Base-by-base conservation (phyloP, 371 early-diverging fungal species). In the Mortierella sp. region DNA sequence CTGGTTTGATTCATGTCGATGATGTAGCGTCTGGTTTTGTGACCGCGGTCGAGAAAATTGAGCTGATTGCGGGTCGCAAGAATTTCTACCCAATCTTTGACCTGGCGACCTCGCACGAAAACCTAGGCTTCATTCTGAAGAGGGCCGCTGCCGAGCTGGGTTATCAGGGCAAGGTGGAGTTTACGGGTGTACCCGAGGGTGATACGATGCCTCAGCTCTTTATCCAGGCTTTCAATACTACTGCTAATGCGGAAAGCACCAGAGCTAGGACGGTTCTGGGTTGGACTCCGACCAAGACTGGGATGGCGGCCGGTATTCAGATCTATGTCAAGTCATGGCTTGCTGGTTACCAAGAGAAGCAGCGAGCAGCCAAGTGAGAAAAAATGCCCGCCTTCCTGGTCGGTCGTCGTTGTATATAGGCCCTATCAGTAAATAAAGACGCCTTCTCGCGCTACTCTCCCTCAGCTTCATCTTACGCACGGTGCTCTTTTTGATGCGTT, bases 221-320 rank as follows among this genome's bases (percentile, higher is more conserved):
- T 32, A 43, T 50, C 44, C 50, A 55, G 34, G 68, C 68, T 9
- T 67, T 60, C 56, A 67, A 67, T 23, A 67, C 56, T 6, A 54
- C 26, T 3, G 12, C 50, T n/a, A 31, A 43, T n/a, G 14, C 21
- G 3, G 30, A n/a, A 14, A 50, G 44, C 27, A 60, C 68, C 8
- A 19, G 68, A 0, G 68, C 60, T 1, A 30, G 23, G 27, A 11
- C 50, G 21, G n/a, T 67, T 3, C 27, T 67, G 26, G 68, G 50
- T 21, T 67, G 68, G 60, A 49, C 14, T 21, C 68, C 60, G 6
- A 55, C 46, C 28, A 67, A 55, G 68, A 50, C 37, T 17, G 68
- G 68, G 27, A 17, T 56, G 28, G 60, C 56, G 0, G 54, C 48
- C 1, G 68, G 56, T 8, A 42, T 55, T 3, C 24, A 55, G 3